Percentiles rank a stretch among this genome's conserved stretches.
phyloP scores from a whole-genome alignment of 2,329 filamentous ascomycete genomes.

The Cladosporium sp. region DNA sequence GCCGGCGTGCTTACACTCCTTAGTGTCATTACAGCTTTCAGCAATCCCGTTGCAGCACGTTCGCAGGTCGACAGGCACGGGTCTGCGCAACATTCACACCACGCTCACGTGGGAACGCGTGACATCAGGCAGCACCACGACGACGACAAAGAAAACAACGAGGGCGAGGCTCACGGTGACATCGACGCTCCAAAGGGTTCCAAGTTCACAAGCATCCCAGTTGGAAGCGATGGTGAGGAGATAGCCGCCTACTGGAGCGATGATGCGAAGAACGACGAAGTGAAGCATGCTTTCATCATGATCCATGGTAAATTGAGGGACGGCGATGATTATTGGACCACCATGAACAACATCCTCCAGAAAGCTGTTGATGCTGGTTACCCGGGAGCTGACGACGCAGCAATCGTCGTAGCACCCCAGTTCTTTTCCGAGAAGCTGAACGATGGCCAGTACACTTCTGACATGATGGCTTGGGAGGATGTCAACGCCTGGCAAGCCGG shows the following conservation, averaged over 20 bases:
- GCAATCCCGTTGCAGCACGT: background rate
- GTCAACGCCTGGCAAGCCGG: conserved; percentile 12
- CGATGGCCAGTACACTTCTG: background rate
- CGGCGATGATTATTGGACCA: conserved; percentile 5
- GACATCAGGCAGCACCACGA: background rate
- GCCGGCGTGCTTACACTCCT: conserved; percentile 3
- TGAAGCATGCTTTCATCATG: conserved; percentile 10
- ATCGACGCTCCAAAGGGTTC: conserved; percentile 2
- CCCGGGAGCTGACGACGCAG: conserved; percentile 5
- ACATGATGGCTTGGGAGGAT: conserved; percentile 7
- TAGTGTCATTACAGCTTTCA: background rate
- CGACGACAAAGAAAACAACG: background rate
- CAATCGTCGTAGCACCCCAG: conserved; percentile 4
- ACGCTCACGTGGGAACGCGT: background rate
- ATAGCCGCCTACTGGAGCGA: conserved; percentile 8
- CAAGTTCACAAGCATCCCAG: background rate
- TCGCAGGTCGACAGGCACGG: background rate
- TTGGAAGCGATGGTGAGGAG: conserved; percentile 5
- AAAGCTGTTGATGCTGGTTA: background rate
- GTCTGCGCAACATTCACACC: background rate
- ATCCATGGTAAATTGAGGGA: conserved; percentile 6
- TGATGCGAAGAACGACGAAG: background rate
- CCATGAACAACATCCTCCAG: conserved; percentile 8
- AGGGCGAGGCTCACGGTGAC: conserved; percentile 5
- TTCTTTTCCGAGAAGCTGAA: conserved; percentile 12